A percentile compares a stretch with the other conserved stretches of the same genome.
Conservation (phyloP, 1,284 basidiomycete genomes). For the Lentinus polychrous region DNA sequence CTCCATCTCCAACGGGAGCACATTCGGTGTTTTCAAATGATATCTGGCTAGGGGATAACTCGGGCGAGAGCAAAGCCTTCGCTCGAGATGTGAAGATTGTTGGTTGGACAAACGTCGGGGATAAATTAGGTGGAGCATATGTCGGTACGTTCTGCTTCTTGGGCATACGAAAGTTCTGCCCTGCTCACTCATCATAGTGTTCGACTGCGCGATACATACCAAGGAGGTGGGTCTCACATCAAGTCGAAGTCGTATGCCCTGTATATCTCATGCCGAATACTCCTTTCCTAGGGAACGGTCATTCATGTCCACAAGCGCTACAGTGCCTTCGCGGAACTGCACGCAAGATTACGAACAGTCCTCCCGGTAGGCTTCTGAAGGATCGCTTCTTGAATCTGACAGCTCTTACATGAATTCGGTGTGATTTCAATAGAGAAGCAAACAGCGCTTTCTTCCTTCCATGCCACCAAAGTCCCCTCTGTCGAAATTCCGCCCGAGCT, state of each 20-base stretch:
- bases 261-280: neutral
- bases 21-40: slow-evolving; percentile 56
- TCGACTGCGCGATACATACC: slow-evolving; percentile 57
- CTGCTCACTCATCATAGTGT: slow-evolving; percentile 32
- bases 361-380: slow-evolving; percentile 40
- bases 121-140: slow-evolving; percentile 52
- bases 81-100: slow-evolving; percentile 55
- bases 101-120: slow-evolving; percentile 66
- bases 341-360: slow-evolving; percentile 39
- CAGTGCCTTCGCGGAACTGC: slow-evolving; percentile 58
- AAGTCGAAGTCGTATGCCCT: neutral
- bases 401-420: neutral
- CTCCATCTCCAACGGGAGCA: slow-evolving; percentile 23
- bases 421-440: slow-evolving; percentile 25
- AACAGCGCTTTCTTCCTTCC: slow-evolving; percentile 46
- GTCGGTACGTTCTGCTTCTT: slow-evolving; percentile 36
- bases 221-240: slow-evolving; percentile 36
- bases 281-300: slow-evolving; percentile 38
- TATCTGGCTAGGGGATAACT: slow-evolving; percentile 58
- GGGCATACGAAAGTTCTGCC: neutral
- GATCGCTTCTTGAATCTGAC: slow-evolving; percentile 3
- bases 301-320: slow-evolving; percentile 69
- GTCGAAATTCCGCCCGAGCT: slow-evolving; percentile 59
- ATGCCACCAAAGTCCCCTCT: slow-evolving; percentile 69
- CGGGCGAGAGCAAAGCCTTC: slow-evolving; percentile 45